Base-by-base conservation (phyloP, 192 early-diverging fungal genomes). In the Coemansia sp. region DNA sequence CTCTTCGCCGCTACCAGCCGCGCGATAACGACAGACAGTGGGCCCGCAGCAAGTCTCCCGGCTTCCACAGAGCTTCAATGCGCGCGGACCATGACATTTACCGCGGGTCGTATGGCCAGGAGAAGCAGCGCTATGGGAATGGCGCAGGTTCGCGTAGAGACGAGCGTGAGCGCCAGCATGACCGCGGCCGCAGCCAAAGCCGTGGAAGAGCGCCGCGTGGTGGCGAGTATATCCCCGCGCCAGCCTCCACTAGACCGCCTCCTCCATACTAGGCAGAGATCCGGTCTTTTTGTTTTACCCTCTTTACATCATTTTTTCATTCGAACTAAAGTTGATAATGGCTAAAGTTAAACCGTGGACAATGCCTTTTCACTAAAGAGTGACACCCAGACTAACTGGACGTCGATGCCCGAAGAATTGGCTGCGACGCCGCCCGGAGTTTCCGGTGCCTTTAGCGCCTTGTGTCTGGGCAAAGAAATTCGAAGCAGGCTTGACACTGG, bases 21-120 rank as follows among this genome's bases (percentile, higher is more conserved):
- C 48, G 65, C n/a, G 38, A 51, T 0, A 50, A 50, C 4, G 21
- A 45, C 15, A 34, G 27, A 22, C 45, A 25, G 19, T 61, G 58
- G 66, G 59, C 47, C 12, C 73, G 73, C 41, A 76, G 73, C 60
- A 76, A 54, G 52, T 76, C 73, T 62, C 73, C 72, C 39, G 44
- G 59, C 11, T 54, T 49, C 42, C 57, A 46, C 25, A 44, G 46
- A 24, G 33, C 14, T 3, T 18, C 49, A 39, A 24, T 52, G 9
- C 54, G 61, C 39, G 12, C 30, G 17, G 7, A 7, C 27, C 44
- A 61, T 18, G 59, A 61, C 45, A 52, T 52, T 18, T 44, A 62
- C 23, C 57, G 57, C 38, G 57, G 39, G 12, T 25, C 42, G 13
- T 46, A 42, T 27, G 43, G 24, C 24, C 38, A 59, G 23, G 21